phyloP scores from a whole-genome alignment of 192 early-diverging fungal species.

The Backusella australiensis region DNA sequence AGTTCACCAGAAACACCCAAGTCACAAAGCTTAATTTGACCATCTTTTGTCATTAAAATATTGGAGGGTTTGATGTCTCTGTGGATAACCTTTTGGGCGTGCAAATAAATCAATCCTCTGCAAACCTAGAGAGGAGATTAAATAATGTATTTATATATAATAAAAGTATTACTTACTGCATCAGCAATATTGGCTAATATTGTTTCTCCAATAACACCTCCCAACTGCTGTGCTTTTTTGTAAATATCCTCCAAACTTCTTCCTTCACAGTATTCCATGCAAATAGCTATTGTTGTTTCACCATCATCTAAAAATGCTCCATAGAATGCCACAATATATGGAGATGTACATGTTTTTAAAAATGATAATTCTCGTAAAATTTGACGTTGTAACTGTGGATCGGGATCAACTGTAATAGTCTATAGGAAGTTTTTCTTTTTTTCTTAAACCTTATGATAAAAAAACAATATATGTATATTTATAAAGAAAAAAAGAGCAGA shows the following conservation, averaged over 20 bases:
- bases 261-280: conserved; percentile 95
- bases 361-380: conserved; percentile 90
- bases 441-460: conserved; percentile 6
- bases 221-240: conserved; percentile 61
- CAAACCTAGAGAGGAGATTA: conserved; percentile 52
- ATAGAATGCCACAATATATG: conserved; percentile 91
- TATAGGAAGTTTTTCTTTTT: conserved; percentile 19
- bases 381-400: conserved; percentile 71
- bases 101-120: conserved; percentile 85
- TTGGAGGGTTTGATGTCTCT: conserved; percentile 98
- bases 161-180: conserved; percentile 43
- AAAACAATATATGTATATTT: background rate
- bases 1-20: conserved; percentile 94
- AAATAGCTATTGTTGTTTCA: conserved; percentile 79
- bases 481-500: background rate
- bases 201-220: conserved; percentile 79
- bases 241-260: conserved; percentile 93
- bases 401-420: conserved; percentile 60
- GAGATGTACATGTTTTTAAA: conserved; percentile 82
- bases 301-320: conserved; percentile 86
- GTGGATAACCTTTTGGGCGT: conserved; percentile 87
- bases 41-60: conserved; percentile 86
- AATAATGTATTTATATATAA: background rate
- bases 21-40: conserved; percentile 93
- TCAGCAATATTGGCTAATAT: conserved; percentile 87